Base-by-base conservation (phyloP, 1,284 basidiomycete genomes). In the Heterobasidion annosum region DNA sequence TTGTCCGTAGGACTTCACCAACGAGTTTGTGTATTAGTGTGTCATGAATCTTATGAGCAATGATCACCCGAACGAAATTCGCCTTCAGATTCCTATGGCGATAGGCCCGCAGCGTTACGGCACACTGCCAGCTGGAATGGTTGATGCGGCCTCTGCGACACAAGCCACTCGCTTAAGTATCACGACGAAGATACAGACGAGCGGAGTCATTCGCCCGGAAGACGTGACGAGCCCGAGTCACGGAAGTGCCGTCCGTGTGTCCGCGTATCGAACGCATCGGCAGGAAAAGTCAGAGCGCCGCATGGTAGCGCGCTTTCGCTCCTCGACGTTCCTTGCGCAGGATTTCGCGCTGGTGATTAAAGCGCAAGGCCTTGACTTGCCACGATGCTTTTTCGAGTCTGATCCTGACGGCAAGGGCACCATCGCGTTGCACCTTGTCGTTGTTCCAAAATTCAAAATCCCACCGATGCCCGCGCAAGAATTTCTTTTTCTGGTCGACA, bases 331-430 rank as follows among this genome's bases (percentile, higher is more conserved):
- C 58, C 65, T 80, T 13, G 63, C 64, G 0, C 59, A 64, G 3
- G 77, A 80, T 58, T 81, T 81, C 50, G 66, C 79, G 2, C 57
- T 82, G 32, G 65, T 71, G 13, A 66, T 80, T 32, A 63, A 70
- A 33, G 74, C 78, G 0, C 65, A 70, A 3, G 73, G 65, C 4
- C 63, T 83, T 2, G 80, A 81, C 57, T 59, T 63, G 25, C 76
- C 81, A 2, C 71, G 81, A 8, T 81, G 79, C 56, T 79, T 83
- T 59, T 78, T 74, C 1, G 79, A 82, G 58, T 60, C 73, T 2
- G 65, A 69, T 33, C 56, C 19, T 15, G 13, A 57, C 49, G 13
- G 58, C 57, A 51, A 35, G 13, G 61, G 62, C 37, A 76, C 75
- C 0, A 58, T 79, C 3, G 79, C 79, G 0, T 64, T 81, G 63